Evolutionary conservation across 768 basidiomycete species (phyloP), one percentile per base, ranked within the genome.

Genomic region (Phylloporus arenicola): DNA sequence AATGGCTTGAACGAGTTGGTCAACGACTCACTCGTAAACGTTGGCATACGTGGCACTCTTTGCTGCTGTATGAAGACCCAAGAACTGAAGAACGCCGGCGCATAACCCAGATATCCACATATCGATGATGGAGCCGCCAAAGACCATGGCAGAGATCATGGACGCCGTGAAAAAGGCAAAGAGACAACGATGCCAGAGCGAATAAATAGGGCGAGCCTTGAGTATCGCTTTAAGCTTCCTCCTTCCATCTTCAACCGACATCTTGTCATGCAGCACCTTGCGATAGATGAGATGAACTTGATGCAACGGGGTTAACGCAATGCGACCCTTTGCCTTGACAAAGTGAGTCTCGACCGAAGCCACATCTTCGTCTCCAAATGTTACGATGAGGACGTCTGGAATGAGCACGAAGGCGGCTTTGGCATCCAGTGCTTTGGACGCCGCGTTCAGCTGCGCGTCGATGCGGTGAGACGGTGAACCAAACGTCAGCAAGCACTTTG

Each of bases 401-500:
- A 90, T 75, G 64, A 92, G 89, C 17, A 95, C 84, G 61, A 95
- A 91, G 61, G 86, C 83, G 48, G 88, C 86, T 57, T 85, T 78
- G 54, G 90, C 77, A 29, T 86, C 82, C 14, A 96, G 78, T 50
- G 90, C 85, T 11, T 77, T 71, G 6, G 92, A 85, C 3, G 90
- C 91, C 4, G 88, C 81, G 51, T 77, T 75, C 35, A 97, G 79
- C 64, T 94, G 92, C 1, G 89, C 84, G 70, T 95, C 92, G 55
- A 94, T 86, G 17, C 94, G 79, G 67, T 96, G 94, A 19, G 91
- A 92, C 2, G 92, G 92, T n/a, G 92, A 88, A 17, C 93, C 93
- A 64, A 89, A 94, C n/a, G 83, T 77, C 64, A 97, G 80, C 51
- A 97, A 77, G 11, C 89, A 88, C 64, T 90, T 87, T 3, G 91